Evolutionary conservation across 1,284 basidiomycete species (phyloP).

Genomic region (Cutaneotrichosporon curvatum): DNA sequence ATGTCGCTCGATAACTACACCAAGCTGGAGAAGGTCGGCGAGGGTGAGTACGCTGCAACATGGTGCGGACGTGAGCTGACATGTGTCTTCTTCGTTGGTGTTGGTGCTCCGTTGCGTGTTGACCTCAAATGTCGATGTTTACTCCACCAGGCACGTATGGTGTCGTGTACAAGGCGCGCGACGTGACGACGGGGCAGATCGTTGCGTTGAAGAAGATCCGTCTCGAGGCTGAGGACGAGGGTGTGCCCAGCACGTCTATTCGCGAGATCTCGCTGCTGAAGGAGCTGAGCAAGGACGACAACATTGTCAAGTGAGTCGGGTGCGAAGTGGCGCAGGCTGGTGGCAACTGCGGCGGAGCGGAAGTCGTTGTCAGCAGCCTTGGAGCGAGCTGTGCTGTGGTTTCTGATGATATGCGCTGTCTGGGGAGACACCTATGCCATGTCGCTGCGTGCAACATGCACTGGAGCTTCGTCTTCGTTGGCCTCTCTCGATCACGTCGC

Average conservation of each 20-base stretch:
- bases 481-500: not conserved
- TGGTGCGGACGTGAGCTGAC: not conserved
- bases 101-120: no score
- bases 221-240: constrained; percentile 88
- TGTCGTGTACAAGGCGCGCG: constrained; percentile 90
- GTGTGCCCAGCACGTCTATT: constrained; percentile 94
- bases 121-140: no score
- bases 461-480: no score
- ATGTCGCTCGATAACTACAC: constrained; percentile 48
- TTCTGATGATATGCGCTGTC: no score
- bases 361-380: no score
- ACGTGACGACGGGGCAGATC: constrained; percentile 65
- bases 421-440: no score
- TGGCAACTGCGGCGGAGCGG: not conserved
- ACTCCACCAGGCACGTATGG: constrained; percentile 97
- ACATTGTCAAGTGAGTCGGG: constrained; percentile 64
- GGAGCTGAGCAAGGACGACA: constrained; percentile 83
- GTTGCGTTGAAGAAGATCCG: constrained; percentile 97
- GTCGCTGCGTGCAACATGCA: no score
- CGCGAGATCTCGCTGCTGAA: constrained; percentile 94
- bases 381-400: no score
- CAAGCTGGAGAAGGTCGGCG: constrained; percentile 76
- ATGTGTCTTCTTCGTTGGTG: no score
- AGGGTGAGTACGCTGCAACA: constrained; percentile 46
- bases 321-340: not conserved